Base-by-base conservation (phyloP, 2,329 filamentous ascomycete genomes). In the Capronia americana region DNA sequence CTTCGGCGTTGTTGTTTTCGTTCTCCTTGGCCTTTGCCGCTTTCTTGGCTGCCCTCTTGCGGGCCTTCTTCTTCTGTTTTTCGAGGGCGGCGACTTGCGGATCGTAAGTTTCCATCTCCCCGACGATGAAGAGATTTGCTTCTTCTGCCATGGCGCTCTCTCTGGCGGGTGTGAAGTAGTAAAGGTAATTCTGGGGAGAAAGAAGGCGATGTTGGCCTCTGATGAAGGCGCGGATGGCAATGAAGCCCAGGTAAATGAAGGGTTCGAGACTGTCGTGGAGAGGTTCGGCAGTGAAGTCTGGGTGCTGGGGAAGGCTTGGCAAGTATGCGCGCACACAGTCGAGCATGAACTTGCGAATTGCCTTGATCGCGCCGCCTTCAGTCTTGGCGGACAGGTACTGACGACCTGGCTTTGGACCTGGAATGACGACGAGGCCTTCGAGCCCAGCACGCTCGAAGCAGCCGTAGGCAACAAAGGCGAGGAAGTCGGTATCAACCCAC, bases 221-320 rank as follows among this genome's bases (percentile, higher is more conserved):
- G 57, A 59, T 34, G 20, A 23, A 44, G 34, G 57, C 57, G 20
- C 24, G 38, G 57, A 59, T 59, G 23, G 41, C 41, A 10, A 59
- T 59, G 57, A 59, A 20, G 41, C 57, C 57, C n/a, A 59, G 41
- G n/a, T 20, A 50, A 28, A 23, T 24, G 23, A 59, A 59, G 6
- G 24, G n/a, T 32, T 7, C 2, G 57, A 48, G 8, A n/a, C 24
- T 24, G 7, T 50, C 57, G 30, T 12, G 7, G 41, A 48, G 46
- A 11, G 26, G 23, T 4, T 4, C 10, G 2, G 28, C n/a, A 12
- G 57, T 59, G 57, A 50, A 46, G 20, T 59, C 41, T 50, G 41
- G 57, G 4, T 34, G 14, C 2, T 23, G 11, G 28, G 38, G 57
- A 32, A 59, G 57, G n/a, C 41, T 50, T 48, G 57, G 24, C 17